Evolutionary conservation across 2,329 filamentous ascomycete genomes (phyloP).

Genomic region (Trichoderma koningiopsis): DNA sequence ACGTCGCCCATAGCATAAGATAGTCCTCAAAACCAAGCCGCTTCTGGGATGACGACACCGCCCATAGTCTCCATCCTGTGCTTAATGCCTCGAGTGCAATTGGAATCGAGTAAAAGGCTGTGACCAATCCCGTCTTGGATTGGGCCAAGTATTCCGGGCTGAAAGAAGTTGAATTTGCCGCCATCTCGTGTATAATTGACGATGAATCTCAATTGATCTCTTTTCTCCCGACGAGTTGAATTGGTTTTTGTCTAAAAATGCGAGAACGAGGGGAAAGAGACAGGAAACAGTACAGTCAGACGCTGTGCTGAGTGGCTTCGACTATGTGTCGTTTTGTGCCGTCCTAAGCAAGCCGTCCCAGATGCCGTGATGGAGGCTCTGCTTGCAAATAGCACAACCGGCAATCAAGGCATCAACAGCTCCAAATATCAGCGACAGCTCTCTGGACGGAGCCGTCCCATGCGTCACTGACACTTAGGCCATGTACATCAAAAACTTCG

Average conservation of each 20-base stretch:
- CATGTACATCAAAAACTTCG: neutral
- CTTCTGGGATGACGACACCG: neutral
- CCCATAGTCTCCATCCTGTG: slow-evolving; percentile 24
- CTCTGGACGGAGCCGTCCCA: slow-evolving; percentile 3
- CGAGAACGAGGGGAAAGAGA: neutral
- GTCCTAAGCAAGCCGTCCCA: neutral
- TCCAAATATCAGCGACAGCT: neutral
- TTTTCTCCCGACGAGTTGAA: neutral
- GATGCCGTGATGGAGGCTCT: neutral
- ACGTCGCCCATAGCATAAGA: slow-evolving; percentile 28
- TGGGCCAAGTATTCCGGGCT: slow-evolving; percentile 25
- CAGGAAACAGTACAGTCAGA: neutral
- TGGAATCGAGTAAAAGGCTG: slow-evolving; percentile 24
- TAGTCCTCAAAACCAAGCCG: slow-evolving; percentile 26
- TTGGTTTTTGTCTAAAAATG: neutral
- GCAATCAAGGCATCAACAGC: neutral
- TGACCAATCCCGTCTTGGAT: slow-evolving; percentile 25
- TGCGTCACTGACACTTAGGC: slow-evolving; percentile 4
- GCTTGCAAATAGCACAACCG: neutral
- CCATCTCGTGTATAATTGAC: neutral
- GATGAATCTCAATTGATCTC: neutral
- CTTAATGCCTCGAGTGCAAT: slow-evolving; percentile 26
- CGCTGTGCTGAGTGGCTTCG: neutral
- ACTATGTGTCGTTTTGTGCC: neutral
- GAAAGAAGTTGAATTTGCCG: slow-evolving; percentile 13